Conservation (phyloP, 768 basidiomycete species). For the Candolleomyces eurysporus region DNA sequence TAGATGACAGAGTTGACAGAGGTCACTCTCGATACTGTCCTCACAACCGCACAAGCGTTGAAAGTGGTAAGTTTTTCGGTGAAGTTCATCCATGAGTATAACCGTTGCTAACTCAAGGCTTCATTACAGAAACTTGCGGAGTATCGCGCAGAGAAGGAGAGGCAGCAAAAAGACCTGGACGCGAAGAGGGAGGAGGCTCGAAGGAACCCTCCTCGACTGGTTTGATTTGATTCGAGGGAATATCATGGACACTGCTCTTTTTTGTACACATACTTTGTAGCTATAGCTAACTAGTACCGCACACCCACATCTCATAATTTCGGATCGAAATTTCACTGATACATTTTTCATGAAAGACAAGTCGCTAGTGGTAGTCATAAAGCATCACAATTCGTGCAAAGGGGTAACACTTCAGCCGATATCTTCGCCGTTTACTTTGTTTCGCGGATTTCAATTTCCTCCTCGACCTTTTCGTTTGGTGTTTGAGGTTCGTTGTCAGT, state of each 20-base stretch:
- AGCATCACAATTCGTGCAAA: slow-evolving; percentile 1
- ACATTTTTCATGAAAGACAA: no score
- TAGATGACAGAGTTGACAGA: no score
- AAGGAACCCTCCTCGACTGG: slow-evolving; percentile 29
- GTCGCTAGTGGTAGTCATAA: neutral
- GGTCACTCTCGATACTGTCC: no score
- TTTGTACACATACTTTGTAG: no score
- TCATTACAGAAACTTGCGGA: slow-evolving; percentile 44
- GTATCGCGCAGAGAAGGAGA: slow-evolving; percentile 50
- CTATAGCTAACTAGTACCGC: no score
- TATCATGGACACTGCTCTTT: no score
- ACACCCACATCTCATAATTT: no score
- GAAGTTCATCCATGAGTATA: no score
- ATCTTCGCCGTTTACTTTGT: neutral
- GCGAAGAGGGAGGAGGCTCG: slow-evolving; percentile 17
- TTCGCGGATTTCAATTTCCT: neutral
- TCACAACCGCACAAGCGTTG: no score
- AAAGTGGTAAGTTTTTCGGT: no score
- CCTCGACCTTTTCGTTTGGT: neutral
- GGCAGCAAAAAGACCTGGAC: slow-evolving; percentile 33
- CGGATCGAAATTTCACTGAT: no score
- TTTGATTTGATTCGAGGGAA: slow-evolving; percentile 13
- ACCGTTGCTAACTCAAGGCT: no score
- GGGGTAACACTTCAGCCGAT: slow-evolving; percentile 13
- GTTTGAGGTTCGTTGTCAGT: neutral